These are phyloP conservation scores for Phytopythium cucurbitacearum DNA, from an alignment of 352 stramenopile species.

Conservation along the genomic window DNA sequence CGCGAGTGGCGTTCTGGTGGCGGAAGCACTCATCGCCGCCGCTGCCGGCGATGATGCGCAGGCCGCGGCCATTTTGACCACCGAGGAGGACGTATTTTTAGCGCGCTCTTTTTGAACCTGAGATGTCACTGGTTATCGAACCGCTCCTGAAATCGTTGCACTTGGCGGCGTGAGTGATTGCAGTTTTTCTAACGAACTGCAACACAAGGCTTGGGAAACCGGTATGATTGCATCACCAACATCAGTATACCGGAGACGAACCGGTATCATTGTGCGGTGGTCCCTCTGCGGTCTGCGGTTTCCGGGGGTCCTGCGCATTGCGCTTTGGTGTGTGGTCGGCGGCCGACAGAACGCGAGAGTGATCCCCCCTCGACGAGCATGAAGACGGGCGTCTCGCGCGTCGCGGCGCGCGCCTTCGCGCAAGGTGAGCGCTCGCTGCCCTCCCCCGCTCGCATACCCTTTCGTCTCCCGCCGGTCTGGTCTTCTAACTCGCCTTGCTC, in stretches of 20 bases:
- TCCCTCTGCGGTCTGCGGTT: not conserved
- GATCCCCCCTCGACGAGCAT: slow-evolving; percentile 8
- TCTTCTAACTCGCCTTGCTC: not conserved
- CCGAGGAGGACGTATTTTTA: no score
- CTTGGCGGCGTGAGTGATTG: not conserved
- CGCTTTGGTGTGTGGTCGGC: not conserved
- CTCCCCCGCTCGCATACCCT: not conserved
- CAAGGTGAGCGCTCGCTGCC: slow-evolving; percentile 10
- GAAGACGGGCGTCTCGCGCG: slow-evolving; percentile 27
- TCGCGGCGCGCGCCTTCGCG: slow-evolving; percentile 23
- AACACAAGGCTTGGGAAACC: no score
- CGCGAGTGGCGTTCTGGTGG: no score
- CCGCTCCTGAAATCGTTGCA: not conserved
- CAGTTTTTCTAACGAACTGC: no score
- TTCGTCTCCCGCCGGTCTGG: not conserved
- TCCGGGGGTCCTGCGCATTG: not conserved
- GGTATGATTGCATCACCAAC: no score
- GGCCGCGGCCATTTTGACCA: no score
- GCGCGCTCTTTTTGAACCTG: no score
- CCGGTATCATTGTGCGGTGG: not conserved
- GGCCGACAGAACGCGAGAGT: not conserved
- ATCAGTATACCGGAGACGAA: not conserved
- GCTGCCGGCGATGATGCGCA: no score
- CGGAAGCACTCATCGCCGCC: no score
- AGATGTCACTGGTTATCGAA: no score